Conservation (phyloP, 768 basidiomycete species). For the Leucocoprinus leucothites region DNA sequence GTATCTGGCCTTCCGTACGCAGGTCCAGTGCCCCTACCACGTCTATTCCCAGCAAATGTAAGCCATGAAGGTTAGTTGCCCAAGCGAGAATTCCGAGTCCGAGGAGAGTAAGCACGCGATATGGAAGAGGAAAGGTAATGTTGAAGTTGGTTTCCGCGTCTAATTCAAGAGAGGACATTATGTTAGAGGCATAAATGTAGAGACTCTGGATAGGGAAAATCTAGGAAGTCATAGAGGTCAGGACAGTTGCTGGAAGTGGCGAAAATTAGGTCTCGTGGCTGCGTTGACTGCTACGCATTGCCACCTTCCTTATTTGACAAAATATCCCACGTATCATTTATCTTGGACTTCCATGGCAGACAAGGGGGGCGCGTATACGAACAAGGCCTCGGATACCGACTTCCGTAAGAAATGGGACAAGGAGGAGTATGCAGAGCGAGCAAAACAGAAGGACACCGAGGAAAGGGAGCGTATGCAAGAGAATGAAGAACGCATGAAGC, state of each 20-base stretch:
- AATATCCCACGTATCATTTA: neutral
- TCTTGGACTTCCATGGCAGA: constrained; percentile 29
- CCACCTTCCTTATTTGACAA: constrained; percentile 5
- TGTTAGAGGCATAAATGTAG: constrained; percentile 1
- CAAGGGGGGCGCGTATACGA: constrained; percentile 37
- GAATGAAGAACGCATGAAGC: constrained; percentile 79
- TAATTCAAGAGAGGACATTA: constrained; percentile 15
- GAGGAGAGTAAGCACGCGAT: constrained; percentile 79
- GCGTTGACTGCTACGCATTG: neutral
- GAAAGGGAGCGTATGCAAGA: constrained; percentile 82
- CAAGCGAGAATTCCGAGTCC: constrained; percentile 84
- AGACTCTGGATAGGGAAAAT: neutral
- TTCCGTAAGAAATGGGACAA: constrained; percentile 94
- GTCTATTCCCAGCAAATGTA: constrained; percentile 74
- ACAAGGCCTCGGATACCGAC: constrained; percentile 62
- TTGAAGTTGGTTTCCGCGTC: constrained; percentile 45
- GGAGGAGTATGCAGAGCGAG: constrained; percentile 83
- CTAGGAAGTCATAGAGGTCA: constrained; percentile 7
- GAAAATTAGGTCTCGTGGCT: neutral
- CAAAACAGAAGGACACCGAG: constrained; percentile 76
- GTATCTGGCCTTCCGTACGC: constrained; percentile 29
- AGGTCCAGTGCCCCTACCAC: constrained; percentile 69
- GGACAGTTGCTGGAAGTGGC: neutral
- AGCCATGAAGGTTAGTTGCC: constrained; percentile 90
- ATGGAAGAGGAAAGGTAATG: constrained; percentile 81